phyloP scores from a whole-genome alignment of 2,329 filamentous ascomycete genomes.

The Microdochium nivale region DNA sequence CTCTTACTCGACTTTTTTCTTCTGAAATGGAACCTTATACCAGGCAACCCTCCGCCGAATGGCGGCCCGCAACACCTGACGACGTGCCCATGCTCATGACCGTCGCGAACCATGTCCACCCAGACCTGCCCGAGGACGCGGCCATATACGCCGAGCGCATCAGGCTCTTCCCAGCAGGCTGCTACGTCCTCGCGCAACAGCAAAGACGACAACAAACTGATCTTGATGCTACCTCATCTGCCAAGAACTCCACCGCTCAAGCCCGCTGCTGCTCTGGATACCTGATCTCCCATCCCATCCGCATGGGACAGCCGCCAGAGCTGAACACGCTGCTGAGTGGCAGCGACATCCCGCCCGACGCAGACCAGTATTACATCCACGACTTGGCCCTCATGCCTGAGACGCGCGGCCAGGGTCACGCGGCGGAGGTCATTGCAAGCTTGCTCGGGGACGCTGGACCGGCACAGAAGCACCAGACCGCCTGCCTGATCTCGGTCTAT shows the following conservation, averaged over 20 bases:
- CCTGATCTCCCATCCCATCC: conserved; percentile 26
- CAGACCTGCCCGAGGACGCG: conserved; percentile 20
- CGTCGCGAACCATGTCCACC: conserved; percentile 19
- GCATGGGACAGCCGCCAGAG: conserved; percentile 16
- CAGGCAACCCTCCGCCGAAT: conserved; percentile 5
- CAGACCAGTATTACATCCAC: conserved; percentile 28
- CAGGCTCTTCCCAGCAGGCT: conserved; percentile 23
- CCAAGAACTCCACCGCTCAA: not conserved
- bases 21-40: too few relatives aligned
- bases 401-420: conserved; percentile 17
- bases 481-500: not conserved
- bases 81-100: conserved; percentile 17
- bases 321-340: conserved; percentile 19
- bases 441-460: conserved; percentile 6
- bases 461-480: not conserved
- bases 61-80: conserved; percentile 15
- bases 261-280: conserved; percentile 17
- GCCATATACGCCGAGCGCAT: conserved; percentile 22
- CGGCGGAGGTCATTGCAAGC: conserved; percentile 12
- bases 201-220: conserved; percentile 9
- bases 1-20: too few relatives aligned
- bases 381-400: conserved; percentile 22
- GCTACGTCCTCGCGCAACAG: conserved; percentile 16
- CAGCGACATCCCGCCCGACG: conserved; percentile 16
- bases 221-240: too few relatives aligned